Conservation (phyloP, 78 protist genomes). For the Guillardia theta region DNA sequence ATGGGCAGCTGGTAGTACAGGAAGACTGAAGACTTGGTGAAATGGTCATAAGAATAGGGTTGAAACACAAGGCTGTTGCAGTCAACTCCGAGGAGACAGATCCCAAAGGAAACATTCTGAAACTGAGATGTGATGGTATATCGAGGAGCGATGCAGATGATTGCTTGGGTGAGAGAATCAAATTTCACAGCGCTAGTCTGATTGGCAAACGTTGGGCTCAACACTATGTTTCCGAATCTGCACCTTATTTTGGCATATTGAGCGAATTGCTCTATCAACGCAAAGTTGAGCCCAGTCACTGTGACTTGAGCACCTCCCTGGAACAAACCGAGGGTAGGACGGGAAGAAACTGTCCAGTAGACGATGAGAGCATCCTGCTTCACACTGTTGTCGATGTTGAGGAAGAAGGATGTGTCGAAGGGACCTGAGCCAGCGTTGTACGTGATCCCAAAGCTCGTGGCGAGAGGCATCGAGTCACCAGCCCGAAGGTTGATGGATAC, state of each 20-base stretch:
- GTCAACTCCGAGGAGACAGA: neutral
- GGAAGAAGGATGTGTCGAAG: neutral
- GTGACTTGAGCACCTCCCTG: neutral
- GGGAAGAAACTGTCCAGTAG: neutral
- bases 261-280: too few relatives aligned
- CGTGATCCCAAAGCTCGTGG: neutral
- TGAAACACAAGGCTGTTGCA: neutral
- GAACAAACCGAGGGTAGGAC: neutral
- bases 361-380: neutral
- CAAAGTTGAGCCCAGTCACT: neutral
- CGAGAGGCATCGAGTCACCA: neutral
- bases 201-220: too few relatives aligned
- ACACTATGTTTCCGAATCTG: too few relatives aligned
- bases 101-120: neutral
- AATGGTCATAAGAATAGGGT: neutral
- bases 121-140: too few relatives aligned
- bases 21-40: neutral
- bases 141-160: too few relatives aligned
- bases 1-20: neutral
- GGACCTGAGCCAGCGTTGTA: neutral
- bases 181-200: too few relatives aligned
- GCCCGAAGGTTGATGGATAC: neutral
- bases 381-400: neutral
- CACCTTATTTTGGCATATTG: too few relatives aligned
- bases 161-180: too few relatives aligned